Evolutionary conservation across 148 eudicot genomes (phyloP).

Genomic region (Oxyria digyna): DNA sequence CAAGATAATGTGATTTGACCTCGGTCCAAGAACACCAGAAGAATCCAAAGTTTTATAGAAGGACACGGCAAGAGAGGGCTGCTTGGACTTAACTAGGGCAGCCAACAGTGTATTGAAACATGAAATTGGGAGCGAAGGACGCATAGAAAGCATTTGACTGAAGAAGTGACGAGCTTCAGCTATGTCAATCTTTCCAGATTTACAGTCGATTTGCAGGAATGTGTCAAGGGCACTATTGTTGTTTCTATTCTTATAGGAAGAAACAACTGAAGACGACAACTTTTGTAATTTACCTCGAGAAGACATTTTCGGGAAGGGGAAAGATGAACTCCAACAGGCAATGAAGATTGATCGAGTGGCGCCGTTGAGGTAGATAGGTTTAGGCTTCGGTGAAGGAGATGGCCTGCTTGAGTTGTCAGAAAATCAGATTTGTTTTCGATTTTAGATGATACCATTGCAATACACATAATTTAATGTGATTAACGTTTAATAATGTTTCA

Average conservation of each 20-base stretch:
- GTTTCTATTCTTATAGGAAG: neutral
- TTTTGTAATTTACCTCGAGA: neutral
- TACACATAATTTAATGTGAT: no score
- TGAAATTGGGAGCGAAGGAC: neutral
- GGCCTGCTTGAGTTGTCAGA: no score
- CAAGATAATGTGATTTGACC: conserved; percentile 12
- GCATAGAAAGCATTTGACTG: conserved; percentile 4
- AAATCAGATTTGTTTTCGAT: no score
- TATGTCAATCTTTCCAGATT: neutral
- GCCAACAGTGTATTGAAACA: conserved; percentile 9
- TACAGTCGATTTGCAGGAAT: neutral
- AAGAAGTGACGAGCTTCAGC: conserved; percentile 7
- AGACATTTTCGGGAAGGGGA: neutral
- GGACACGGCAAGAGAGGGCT: conserved; percentile 5
- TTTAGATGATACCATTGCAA: no score
- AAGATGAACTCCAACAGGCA: no score
- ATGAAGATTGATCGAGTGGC: no score
- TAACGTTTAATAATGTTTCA: no score
- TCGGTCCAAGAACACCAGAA: neutral
- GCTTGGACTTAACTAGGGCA: conserved; percentile 13
- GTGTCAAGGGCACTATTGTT: neutral
- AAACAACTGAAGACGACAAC: neutral
- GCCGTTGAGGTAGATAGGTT: no score
- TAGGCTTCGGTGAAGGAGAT: no score
- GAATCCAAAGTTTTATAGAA: conserved; percentile 11